These are phyloP conservation scores for Debaryomyces coudertii DNA, from an alignment of 1,139 yeast species.

Conservation along the genomic window DNA sequence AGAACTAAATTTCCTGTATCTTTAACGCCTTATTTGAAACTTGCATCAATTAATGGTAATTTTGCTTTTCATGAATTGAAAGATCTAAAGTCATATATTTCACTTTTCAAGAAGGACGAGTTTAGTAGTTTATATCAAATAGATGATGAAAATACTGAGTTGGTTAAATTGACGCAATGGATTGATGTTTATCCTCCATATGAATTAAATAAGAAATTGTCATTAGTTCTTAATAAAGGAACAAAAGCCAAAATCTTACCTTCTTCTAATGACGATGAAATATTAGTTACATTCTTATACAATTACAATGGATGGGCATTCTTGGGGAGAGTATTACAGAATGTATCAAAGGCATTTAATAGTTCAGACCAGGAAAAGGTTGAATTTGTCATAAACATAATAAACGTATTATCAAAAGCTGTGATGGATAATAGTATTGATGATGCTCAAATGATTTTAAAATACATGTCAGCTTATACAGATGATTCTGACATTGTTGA, in stretches of 20 bases:
- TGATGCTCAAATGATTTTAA: slow-evolving; percentile 49
- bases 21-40: slow-evolving; percentile 60
- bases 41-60: slow-evolving; percentile 65
- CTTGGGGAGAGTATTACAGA: slow-evolving; percentile 76
- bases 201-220: slow-evolving; percentile 47
- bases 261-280: slow-evolving; percentile 40
- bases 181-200: slow-evolving; percentile 55
- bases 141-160: slow-evolving; percentile 56
- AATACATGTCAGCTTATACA: slow-evolving; percentile 59
- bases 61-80: slow-evolving; percentile 68
- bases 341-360: slow-evolving; percentile 49
- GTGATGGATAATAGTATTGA: slow-evolving; percentile 46
- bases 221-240: slow-evolving; percentile 49
- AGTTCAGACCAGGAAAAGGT: slow-evolving; percentile 38
- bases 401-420: slow-evolving; percentile 54
- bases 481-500: slow-evolving; percentile 73
- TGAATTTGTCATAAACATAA: slow-evolving; percentile 48
- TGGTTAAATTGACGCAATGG: slow-evolving; percentile 44
- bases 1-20: slow-evolving; percentile 79
- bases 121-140: slow-evolving; percentile 45
- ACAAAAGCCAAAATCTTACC: slow-evolving; percentile 75
- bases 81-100: slow-evolving; percentile 63
- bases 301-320: slow-evolving; percentile 86
- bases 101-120: slow-evolving; percentile 38
- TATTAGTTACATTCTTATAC: slow-evolving; percentile 71